Conservation (phyloP, 768 basidiomycete species). For the Pisolithus albus region DNA sequence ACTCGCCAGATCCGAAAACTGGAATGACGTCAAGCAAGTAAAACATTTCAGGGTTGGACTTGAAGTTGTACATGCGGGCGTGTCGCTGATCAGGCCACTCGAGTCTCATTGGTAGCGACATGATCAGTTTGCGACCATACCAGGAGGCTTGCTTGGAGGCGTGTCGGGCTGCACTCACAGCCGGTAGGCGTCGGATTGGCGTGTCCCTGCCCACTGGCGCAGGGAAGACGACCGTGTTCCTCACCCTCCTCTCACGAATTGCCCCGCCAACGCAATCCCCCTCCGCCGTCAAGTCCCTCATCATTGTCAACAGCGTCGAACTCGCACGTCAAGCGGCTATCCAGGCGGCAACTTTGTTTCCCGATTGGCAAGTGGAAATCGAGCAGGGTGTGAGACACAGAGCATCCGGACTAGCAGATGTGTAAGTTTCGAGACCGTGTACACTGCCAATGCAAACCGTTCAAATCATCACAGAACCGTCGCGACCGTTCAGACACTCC, state of each 20-base stretch:
- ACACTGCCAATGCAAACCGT: background rate
- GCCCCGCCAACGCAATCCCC: conserved; percentile 35
- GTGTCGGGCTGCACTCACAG: conserved; percentile 62
- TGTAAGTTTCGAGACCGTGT: conserved; percentile 39
- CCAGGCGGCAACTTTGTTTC: conserved; percentile 60
- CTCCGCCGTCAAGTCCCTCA: conserved; percentile 53
- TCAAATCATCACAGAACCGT: conserved; percentile 50
- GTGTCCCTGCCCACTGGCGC: conserved; percentile 83
- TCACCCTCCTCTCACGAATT: conserved; percentile 68
- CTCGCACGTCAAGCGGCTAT: conserved; percentile 80
- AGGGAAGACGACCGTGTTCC: conserved; percentile 89
- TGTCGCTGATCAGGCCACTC: too few species aligned
- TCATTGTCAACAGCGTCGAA: conserved; percentile 87
- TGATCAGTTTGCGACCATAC: conserved; percentile 69
- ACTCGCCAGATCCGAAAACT: background rate
- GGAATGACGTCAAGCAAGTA: background rate
- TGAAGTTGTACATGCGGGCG: too few species aligned
- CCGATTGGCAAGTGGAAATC: conserved; percentile 78
- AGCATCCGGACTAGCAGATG: conserved; percentile 77
- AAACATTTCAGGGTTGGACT: too few species aligned
- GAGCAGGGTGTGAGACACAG: conserved; percentile 77
- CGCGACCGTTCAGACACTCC: conserved; percentile 83
- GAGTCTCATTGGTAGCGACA: background rate
- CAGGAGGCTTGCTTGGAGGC: conserved; percentile 76
- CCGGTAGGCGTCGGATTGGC: conserved; percentile 70